Percentiles rank a stretch among this genome's conserved stretches.
Conservation (phyloP, 805 yeast species). For the Limtongia smithiae region DNA sequence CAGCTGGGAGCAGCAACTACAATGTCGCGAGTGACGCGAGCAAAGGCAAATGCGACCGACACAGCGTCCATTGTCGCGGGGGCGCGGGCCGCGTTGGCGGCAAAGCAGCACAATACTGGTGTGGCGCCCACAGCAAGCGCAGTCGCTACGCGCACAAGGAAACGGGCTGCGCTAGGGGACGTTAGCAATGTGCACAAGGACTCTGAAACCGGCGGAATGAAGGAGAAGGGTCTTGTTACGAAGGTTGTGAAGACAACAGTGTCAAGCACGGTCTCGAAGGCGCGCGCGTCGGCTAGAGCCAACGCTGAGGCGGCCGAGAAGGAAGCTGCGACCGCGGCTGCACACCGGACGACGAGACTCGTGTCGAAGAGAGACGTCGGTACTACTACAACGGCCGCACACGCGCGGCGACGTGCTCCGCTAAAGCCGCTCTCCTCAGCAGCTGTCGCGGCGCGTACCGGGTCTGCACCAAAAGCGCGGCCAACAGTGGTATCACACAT, state of each 20-base stretch:
- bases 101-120: slow-evolving; percentile 6
- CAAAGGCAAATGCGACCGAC: slow-evolving; percentile 23
- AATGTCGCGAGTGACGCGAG: slow-evolving; percentile 26
- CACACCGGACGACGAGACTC: background rate
- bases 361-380: slow-evolving; percentile 1
- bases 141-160: slow-evolving; percentile 23
- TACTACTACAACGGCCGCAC: background rate
- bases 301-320: background rate
- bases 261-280: slow-evolving; percentile 14
- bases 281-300: slow-evolving; percentile 6
- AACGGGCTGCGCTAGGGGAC: slow-evolving; percentile 39
- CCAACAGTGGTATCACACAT: background rate
- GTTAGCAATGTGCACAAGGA: slow-evolving; percentile 35
- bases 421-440: slow-evolving; percentile 5
- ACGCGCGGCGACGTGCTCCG: slow-evolving; percentile 21
- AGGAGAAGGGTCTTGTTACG: slow-evolving; percentile 15
- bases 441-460: slow-evolving; percentile 9
- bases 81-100: slow-evolving; percentile 3
- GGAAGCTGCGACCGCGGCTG: background rate
- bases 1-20: slow-evolving; percentile 5
- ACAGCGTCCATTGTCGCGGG: background rate
- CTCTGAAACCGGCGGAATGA: slow-evolving; percentile 7
- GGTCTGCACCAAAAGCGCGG: background rate
- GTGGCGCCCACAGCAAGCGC: too few relatives aligned
- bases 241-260: slow-evolving; percentile 21